Evolutionary conservation across 1,139 yeast species (phyloP), one percentile per base, ranked within the genome.

Genomic region (Yamadazyma aaseri): DNA sequence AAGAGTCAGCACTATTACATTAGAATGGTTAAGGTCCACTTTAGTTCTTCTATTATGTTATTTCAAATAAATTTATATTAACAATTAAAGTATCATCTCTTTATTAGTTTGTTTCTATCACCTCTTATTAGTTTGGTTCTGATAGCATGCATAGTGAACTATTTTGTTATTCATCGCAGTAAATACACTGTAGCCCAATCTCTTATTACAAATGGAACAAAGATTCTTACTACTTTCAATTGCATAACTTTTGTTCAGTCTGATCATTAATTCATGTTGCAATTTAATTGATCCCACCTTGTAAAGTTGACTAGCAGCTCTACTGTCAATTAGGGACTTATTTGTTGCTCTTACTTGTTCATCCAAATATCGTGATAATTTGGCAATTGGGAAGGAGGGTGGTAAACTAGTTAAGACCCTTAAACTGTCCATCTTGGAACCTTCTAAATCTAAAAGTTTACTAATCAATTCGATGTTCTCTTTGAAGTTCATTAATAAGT

Each of bases 61-160:
- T 21, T 29, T 15, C 15, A 22, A 14, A 22, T 4, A 15, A 22
- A 12, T n/a, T n/a, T n/a, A n/a, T n/a, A n/a, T n/a, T n/a, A n/a
- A n/a, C n/a, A n/a, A n/a, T n/a, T n/a, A 29, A 16, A 16, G 18
- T 29, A 12, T 20, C 14, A 5, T 27, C 13, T 6, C 17, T 25
- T 25, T 10, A 15, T 15, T 12, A 5, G 17, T 27, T 13, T n/a
- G 10, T 24, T 18, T 14, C 16, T 20, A 20, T 25, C 14, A 15
- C 17, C 27, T 16, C 15, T 31, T 23, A 18, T 28, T 17, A 9
- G 10, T 3, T 27, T 34, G 26, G 8, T 17, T 21, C 29, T 38
- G 38, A 20, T 38, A 38, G 34, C 95, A 86, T 1, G 86, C 87
- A 51, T 81, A 86, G 53, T 86, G 96, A 2, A 81, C 77, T 4